Evolutionary conservation across 805 yeast genomes (phyloP), one percentile per base, ranked within the genome.

Genomic region (Saccharomycopsis sp.): DNA sequence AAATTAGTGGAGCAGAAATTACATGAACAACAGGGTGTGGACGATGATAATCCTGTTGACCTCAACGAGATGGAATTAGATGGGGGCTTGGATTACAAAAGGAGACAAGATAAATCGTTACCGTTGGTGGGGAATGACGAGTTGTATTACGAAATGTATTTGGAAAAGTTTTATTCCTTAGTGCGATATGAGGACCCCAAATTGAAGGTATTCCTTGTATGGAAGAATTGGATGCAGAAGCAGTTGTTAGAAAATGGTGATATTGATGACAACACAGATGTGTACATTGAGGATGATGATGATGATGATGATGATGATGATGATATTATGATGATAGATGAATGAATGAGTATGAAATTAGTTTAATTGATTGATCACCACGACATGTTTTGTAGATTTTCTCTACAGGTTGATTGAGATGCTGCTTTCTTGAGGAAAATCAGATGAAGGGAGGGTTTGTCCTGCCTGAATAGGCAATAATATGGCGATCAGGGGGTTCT

Each of bases 51-150:
- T 13, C 18, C 20, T 9, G 36, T 5, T 18, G 39, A 41, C 22
- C 30, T 18, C 4, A 38, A 43, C 16, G 5, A 15, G 7, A 43
- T 43, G 48, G 45, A 40, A 9, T 31, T 43, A 17, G 48, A 43
- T 30, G 36, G 23, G 7, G 27, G 18, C 16, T 13, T 21, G 3
- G 40, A 18, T 6, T 6, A 5, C 17, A 36, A 43, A 15, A 38
- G 36, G 9, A 36, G 32, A 27, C 37, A 34, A 29, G 29, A 22
- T 3, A 10, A 18, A 8, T 23, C 37, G 15, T 19, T n/a, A n/a
- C 27, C n/a, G 10, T 30, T 23, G 1, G 21, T 37, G 7, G 27
- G 51, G 29, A 41, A 42, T 16, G 42, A 48, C 23, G 48, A 41
- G 19, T 31, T 44, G 2, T 44, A 44, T 19, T 29, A 44, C 10